Evolutionary conservation across 805 yeast genomes (phyloP), one percentile per base, ranked within the genome.

Genomic region (Sugiyamaella chiloensis): DNA sequence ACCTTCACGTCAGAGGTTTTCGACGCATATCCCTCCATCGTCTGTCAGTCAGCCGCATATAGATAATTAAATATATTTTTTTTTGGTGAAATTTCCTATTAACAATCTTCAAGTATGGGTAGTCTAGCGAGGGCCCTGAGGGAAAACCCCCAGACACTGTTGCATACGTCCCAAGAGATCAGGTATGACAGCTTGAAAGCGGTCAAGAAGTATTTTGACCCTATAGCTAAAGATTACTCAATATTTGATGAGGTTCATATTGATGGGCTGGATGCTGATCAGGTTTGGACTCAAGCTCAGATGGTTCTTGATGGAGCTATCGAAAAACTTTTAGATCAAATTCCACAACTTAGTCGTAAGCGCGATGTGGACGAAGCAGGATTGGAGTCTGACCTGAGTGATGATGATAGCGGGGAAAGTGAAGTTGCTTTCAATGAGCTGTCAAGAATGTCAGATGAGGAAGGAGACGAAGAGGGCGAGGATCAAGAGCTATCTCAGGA

Each of bases 281-380:
- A 91, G 62, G 89, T 93, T 0, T 91, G 91, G 88, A 95, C 91
- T 47, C 98, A 91, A 66, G 83, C 87, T 1, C 87, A 86, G 65
- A 76, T 91, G 69, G 83, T 91, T 16, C 70, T 88, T 31, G 96
- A 89, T 50, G 84, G 83, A 5, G 84, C 85, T 9, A 80, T 83
- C 23, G 88, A 83, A 41, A 72, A 74, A 36, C 66, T 88, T 29
- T 61, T 86, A 61, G 78, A 73, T 16, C 74, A 74, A 44, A 75
- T 87, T 37, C 81, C 81, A 1, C 71, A 43, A 32, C 48, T 24
- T 40, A 43, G 31, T 51, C 41, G 46, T 12, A 52, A 47, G 27
- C 47, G 51, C n/a, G 47, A 42, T 5, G 59, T 49, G 5, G 60
- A 51, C 1, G 48, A 42, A 2, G 58, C 44, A 16, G 58, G 51